Evolutionary conservation across 192 early-diverging fungal genomes (phyloP), one percentile per base, ranked within the genome.

Genomic region (Rhizoclosmatium sp.): DNA sequence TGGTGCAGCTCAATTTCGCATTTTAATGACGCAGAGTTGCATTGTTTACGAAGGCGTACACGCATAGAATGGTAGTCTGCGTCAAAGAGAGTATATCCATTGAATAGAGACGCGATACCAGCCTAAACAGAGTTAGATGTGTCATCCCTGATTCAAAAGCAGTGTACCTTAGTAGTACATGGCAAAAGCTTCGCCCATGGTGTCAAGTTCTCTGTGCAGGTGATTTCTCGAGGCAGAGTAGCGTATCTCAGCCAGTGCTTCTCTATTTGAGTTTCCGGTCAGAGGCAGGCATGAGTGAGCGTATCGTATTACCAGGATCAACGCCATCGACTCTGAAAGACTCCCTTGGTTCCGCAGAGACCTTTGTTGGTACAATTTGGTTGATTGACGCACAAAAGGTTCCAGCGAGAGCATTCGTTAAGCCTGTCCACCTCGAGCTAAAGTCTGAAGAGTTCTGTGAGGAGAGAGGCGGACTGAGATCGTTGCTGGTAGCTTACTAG

Each of bases 201-300:
- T 5, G 98, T 98, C 82, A 99, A 86, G 81, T 99, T 99, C 80
- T 98, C 98, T 3, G 98, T 99, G 76, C 98, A 99, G 7, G 96
- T 95, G 78, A 92, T 93, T 78, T 99, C 98, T 78, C 94, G 93
- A 3, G 97, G 93, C 41, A 99, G 86, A 14, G 89, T 84, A 1
- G 92, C 93, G 60, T 95, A 96, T 4, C 95, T 88, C 51, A 96
- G 60, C 75, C 45, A 75, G 59, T 69, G 58, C n/a, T 23, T 41
- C 3, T 48, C 67, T 80, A 3, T 31, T 49, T 7, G 2, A 23
- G 2, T 39, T 66, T 48, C 66, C 31, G 16, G 48, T 21, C 60
- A 46, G 40, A 5, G 0, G 21, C 21, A 5, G 4, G 56, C 12
- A 9, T 23, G 2, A n/a, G n/a, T 39, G 2, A 74, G 41, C 39